Conservation (phyloP, 352 stramenopile genomes). For the Phytophthora cryptogea region DNA sequence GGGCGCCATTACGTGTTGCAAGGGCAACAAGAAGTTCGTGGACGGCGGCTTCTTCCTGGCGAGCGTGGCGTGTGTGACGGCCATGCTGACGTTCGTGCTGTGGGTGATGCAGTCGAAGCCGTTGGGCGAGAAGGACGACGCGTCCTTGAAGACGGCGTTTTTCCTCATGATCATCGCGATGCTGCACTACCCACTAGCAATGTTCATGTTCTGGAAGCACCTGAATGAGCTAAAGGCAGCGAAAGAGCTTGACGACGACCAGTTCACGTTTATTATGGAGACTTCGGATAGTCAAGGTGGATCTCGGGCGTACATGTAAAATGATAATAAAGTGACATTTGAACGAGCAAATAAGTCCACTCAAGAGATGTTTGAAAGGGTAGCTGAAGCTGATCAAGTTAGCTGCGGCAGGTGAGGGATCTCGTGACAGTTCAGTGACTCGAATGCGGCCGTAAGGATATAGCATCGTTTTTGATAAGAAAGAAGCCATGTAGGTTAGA, state of each 20-base stretch:
- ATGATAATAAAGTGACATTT: not conserved
- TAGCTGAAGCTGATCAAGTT: no score
- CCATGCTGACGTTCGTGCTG: conserved; percentile 33
- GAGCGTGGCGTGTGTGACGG: conserved; percentile 13
- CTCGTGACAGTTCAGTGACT: no score
- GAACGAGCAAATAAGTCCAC: no score
- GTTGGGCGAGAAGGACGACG: conserved; percentile 61
- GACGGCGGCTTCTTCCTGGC: conserved; percentile 26
- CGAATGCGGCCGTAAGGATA: no score
- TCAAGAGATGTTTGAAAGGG: no score
- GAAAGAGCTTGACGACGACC: conserved; percentile 3
- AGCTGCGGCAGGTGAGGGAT: no score
- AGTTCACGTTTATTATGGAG: conserved; percentile 8
- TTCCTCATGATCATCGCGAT: conserved; percentile 64
- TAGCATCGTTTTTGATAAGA: not conserved
- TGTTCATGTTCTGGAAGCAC: conserved; percentile 42
- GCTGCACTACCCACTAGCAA: conserved; percentile 52
- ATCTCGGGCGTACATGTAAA: conserved; percentile 23
- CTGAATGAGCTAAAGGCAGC: not conserved
- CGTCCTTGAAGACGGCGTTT: conserved; percentile 55
- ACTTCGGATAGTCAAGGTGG: conserved; percentile 16
- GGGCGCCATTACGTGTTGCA: conserved; percentile 54
- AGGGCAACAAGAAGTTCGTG: conserved; percentile 28
- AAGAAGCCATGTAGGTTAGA: not conserved
- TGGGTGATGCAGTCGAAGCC: conserved; percentile 54